Percentiles rank a stretch among this genome's conserved stretches.
These are phyloP conservation scores for Pichia eremophila DNA, from an alignment of 805 yeast genomes.

Conservation along the genomic window DNA sequence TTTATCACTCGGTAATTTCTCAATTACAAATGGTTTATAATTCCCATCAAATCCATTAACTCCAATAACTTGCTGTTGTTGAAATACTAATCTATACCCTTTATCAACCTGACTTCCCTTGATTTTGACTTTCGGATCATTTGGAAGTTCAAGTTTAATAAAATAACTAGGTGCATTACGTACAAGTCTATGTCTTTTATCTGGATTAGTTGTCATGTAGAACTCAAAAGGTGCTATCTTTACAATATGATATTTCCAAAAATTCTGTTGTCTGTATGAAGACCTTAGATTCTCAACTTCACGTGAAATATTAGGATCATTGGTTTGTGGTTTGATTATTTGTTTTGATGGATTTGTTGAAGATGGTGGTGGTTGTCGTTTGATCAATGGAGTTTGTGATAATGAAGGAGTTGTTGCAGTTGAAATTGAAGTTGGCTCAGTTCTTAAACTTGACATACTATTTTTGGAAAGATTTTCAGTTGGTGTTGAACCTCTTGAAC, in stretches of 20 bases:
- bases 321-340: background rate
- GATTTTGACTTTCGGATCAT: background rate
- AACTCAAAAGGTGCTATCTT: constrained; percentile 41
- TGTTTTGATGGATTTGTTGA: background rate
- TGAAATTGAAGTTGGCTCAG: background rate
- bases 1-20: constrained; percentile 11
- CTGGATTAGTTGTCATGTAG: constrained; percentile 62
- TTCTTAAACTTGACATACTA: background rate
- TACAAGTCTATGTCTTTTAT: constrained; percentile 46
- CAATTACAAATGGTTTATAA: constrained; percentile 16
- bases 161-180: constrained; percentile 56
- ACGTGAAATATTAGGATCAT: constrained; percentile 1
- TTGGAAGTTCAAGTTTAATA: constrained; percentile 30
- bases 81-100: constrained; percentile 28
- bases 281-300: constrained; percentile 6
- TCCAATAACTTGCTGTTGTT: constrained; percentile 14
- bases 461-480: background rate
- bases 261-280: constrained; percentile 20
- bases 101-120: constrained; percentile 8
- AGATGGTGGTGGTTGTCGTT: background rate
- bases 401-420: background rate
- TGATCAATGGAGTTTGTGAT: constrained; percentile 2
- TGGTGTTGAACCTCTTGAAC: background rate
- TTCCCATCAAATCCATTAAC: constrained; percentile 8
- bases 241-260: constrained; percentile 58